Evolutionary conservation across 2,329 filamentous ascomycete species (phyloP), one percentile per base, ranked within the genome.

Genomic region (Verticillium longisporum): DNA sequence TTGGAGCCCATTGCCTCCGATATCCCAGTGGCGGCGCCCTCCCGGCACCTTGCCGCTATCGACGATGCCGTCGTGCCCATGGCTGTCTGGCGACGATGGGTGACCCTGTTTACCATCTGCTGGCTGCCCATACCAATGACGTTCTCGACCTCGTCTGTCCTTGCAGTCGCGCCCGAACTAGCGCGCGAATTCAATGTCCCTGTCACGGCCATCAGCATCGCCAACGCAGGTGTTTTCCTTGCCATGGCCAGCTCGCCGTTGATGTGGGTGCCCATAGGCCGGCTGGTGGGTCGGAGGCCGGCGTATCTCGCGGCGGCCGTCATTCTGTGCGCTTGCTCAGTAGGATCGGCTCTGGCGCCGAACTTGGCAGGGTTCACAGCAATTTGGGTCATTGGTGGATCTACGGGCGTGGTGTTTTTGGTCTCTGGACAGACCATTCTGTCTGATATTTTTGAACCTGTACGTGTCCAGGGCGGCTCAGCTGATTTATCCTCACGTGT

Each of bases 161-260:
- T 94, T 15, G 82, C 89, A 1, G 90, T 89, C 2, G 85, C 89
- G 1, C 89, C 89, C 2, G 89, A 94, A 70, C 86, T 94, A 6
- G 88, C 89, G 1, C 72, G 70, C 5, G 86, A 84, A 7, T 91
- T 84, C 69, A 64, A 77, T 45, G 90, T 87, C 0, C 88, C 83
- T 0, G 88, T 86, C 3, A 83, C 83, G 7, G 82, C 92, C 61
- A 87, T 93, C 70, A 90, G 91, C 69, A 73, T 89, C 55, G 88
- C 83, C 69, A 94, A 93, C 74, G 89, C 90, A 0, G 73, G 88
- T n/a, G 91, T 91, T 66, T 82, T 91, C 77, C 72, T 88, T 4
- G 86, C 88, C 66, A 93, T 92, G 89, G 89, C 88, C 0, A 61
- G 91, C 4, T 84, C 82, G 14, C 86, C 89, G 1, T 81, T 87